Base-by-base conservation (phyloP, 495 filamentous ascomycete species). In the Filosporella fistucella region DNA sequence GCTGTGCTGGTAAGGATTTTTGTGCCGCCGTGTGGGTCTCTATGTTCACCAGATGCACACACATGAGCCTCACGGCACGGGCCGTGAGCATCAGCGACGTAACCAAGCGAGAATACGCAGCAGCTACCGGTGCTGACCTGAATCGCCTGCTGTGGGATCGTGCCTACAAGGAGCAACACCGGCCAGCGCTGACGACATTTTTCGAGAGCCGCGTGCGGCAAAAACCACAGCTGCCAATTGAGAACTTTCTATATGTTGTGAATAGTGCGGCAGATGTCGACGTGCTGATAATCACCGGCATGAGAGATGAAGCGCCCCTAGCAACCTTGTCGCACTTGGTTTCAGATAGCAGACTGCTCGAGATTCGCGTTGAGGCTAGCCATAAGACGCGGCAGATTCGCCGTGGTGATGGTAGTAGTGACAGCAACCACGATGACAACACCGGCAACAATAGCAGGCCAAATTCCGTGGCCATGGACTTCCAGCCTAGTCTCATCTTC, bases 291-390 rank as follows among this genome's bases (percentile, higher is more conserved):
- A 77, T 85, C 57, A 84, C 80, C 0, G 81, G 81, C 4, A 78
- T 85, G 76, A 81, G 77, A 69, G 80, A 84, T 48, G 65, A 77
- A 56, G 73, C 76, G 4, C 80, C 78, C 4, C 72, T 85, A 26
- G 66, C 74, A 49, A 41, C 51, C 38, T 71, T 77, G 1, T 76
- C 75, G 23, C 71, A 74, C 69, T 60, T 81, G 46, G 75, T 82
- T 34, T 76, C 80, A 49, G 60, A 70, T 14, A 79, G 65, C 51
- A 74, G 65, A 48, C 47, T 84, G 22, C 32, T 84, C 50, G 78
- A 83, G 33, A 65, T 83, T 54, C 66, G 58, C 41, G 67, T 84
- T 45, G 16, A 63, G 58, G 69, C 69, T 43, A 75, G 65, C 51
- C 39, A 71, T 54, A 39, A 69, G 53, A 71, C 63, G 43, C 71